phyloP scores from a whole-genome alignment of 805 yeast genomes.

The Candida insectalens region DNA sequence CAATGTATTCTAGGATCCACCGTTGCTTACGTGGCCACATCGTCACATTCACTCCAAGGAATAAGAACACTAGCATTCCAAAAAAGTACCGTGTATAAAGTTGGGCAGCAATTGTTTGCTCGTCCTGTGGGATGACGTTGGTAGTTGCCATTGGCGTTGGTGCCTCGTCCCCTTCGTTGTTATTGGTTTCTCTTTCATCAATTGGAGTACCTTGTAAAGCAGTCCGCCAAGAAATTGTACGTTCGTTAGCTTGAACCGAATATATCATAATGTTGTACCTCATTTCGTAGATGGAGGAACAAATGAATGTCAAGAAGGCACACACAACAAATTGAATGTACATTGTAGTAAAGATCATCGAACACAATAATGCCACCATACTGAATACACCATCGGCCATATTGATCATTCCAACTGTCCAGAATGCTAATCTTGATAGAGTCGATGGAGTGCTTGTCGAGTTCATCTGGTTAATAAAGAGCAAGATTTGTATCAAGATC shows the following conservation, averaged over 20 bases:
- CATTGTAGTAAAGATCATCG: slow-evolving; percentile 43
- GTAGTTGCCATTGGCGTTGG: slow-evolving; percentile 9
- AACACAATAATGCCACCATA: slow-evolving; percentile 44
- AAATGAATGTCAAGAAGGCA: slow-evolving; percentile 57
- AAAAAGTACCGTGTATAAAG: slow-evolving; percentile 50
- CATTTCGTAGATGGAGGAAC: slow-evolving; percentile 68
- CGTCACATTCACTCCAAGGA: slow-evolving; percentile 45
- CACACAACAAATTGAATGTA: slow-evolving; percentile 62
- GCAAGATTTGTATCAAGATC: slow-evolving; percentile 41
- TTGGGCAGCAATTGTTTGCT: slow-evolving; percentile 46
- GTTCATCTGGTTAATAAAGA: slow-evolving; percentile 62
- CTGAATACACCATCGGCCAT: slow-evolving; percentile 63
- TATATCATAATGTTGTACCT: slow-evolving; percentile 61
- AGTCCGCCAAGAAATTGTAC: slow-evolving; percentile 55
- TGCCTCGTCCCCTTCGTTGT: background rate
- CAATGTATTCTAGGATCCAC: slow-evolving; percentile 44
- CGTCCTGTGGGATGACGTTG: slow-evolving; percentile 31
- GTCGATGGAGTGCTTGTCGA: slow-evolving; percentile 71
- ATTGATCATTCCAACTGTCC: slow-evolving; percentile 54
- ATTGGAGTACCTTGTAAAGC: slow-evolving; percentile 50
- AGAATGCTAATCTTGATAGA: slow-evolving; percentile 62
- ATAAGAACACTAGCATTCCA: slow-evolving; percentile 40
- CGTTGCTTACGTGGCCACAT: slow-evolving; percentile 58
- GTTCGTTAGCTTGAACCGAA: slow-evolving; percentile 64
- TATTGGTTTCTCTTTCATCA: slow-evolving; percentile 22